Evolutionary conservation across 352 stramenopile genomes (phyloP), one percentile per base, ranked within the genome.

Genomic region (Phytophthora citrophthora): DNA sequence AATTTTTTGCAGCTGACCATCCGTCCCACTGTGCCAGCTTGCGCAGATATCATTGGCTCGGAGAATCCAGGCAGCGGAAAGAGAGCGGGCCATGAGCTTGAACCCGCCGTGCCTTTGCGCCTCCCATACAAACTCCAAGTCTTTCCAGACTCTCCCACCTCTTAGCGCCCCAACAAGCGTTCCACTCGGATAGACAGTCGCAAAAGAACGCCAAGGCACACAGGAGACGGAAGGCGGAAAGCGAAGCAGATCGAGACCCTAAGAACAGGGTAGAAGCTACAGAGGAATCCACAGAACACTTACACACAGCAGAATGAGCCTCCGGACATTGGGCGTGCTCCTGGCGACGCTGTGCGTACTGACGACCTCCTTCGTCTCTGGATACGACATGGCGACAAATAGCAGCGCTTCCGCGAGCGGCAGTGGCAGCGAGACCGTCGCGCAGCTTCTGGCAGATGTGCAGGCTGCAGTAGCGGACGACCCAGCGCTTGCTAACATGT

Each of bases 401-500:
- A 70, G 51, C 58, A 64, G 20, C 41, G 47, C 9, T 38, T 54
- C n/a, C 46, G 23, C 32, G 10, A 67, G 56, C 29, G 36, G 34
- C 29, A 65, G 46, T 18, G 51, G 27, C 26, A 69, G 41, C 26
- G 51, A 71, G 56, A 77, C 61, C 5, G 57, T 80, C 5, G 20
- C 54, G 11, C 54, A 77, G 46, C 68, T 80, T 24, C 57, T 80
- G 31, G 56, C 63, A 3, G 49, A 80, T 8, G 72, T 80, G 26
- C 72, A 80, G 57, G 58, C 56, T 12, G 68, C 72, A 1, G 72
- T 80, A 44, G 57, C 56, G 7, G 53, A 57, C 32, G 61, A 80
- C 49, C 60, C 54, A n/a, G 72, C 61, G 50, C 68, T 80, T 10
- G 61, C 72, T 24, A 56, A 72, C 46, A 77, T 80, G 64, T 77